These are phyloP conservation scores for Moesziomyces antarcticus DNA, from an alignment of 1,284 basidiomycete genomes.

Conservation along the genomic window DNA sequence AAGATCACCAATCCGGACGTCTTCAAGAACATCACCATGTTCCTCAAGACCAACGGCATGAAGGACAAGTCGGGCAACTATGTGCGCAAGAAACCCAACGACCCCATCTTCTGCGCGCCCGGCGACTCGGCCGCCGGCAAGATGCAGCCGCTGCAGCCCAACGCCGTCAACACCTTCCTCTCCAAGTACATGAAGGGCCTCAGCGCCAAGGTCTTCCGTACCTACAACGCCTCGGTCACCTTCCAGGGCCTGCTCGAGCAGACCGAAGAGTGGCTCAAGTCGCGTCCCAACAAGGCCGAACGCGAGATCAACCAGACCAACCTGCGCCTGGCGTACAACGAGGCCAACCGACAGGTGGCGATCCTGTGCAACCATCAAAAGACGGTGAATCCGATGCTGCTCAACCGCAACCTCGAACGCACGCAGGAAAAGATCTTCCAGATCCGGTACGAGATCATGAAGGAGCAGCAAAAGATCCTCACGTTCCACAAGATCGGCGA, in stretches of 20 bases:
- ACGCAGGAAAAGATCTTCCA: slow-evolving; percentile 59
- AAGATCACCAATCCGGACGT: slow-evolving; percentile 60
- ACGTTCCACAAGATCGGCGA: slow-evolving; percentile 72
- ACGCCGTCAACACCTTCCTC: slow-evolving; percentile 65
- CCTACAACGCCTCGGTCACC: slow-evolving; percentile 67
- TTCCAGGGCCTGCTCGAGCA: slow-evolving; percentile 67
- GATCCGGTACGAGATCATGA: slow-evolving; percentile 64
- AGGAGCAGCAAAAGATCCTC: slow-evolving; percentile 65
- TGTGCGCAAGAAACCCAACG: slow-evolving; percentile 85
- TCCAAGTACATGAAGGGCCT: slow-evolving; percentile 65
- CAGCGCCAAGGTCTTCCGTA: slow-evolving; percentile 67
- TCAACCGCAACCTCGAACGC: slow-evolving; percentile 55
- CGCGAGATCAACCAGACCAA: slow-evolving; percentile 61
- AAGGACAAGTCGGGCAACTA: slow-evolving; percentile 72
- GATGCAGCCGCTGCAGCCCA: slow-evolving; percentile 55
- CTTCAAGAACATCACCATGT: slow-evolving; percentile 66
- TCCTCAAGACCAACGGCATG: slow-evolving; percentile 59
- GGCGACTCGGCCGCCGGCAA: slow-evolving; percentile 42
- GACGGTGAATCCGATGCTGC: slow-evolving; percentile 63
- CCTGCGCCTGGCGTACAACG: slow-evolving; percentile 64
- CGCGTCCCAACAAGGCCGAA: slow-evolving; percentile 57
- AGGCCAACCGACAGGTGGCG: slow-evolving; percentile 66
- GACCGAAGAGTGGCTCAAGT: slow-evolving; percentile 63
- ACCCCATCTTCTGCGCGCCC: slow-evolving; percentile 80
- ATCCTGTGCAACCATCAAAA: slow-evolving; percentile 68